These are phyloP conservation scores for Lactarius pseudohatsudake DNA, from an alignment of 768 basidiomycete species.

Conservation along the genomic window DNA sequence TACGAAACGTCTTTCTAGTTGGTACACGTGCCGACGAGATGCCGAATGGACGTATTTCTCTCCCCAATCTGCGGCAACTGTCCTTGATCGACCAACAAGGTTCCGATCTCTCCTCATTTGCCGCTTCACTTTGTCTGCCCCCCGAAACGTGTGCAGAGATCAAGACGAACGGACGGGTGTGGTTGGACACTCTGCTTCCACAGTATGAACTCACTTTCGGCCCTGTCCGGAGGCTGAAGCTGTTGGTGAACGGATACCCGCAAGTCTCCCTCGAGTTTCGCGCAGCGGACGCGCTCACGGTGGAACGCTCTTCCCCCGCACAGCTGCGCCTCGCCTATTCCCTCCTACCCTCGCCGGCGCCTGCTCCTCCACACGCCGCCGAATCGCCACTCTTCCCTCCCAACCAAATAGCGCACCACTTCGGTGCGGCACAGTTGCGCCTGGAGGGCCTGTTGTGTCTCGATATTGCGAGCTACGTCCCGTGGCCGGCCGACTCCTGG, in stretches of 20 bases:
- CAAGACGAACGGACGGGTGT: not conserved
- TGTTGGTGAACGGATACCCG: conserved; percentile 7
- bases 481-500: not conserved
- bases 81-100: conserved; percentile 7
- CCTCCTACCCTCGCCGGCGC: not conserved
- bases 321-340: conserved; percentile 12
- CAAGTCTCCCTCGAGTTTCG: conserved; percentile 11
- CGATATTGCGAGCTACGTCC: conserved; percentile 7
- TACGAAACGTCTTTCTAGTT: conserved; percentile 10
- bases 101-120: conserved; percentile 2
- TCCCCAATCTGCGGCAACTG: conserved; percentile 7
- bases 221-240: conserved; percentile 16
- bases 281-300: conserved; percentile 4
- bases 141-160: conserved; percentile 8
- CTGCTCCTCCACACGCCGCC: not conserved
- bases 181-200: not conserved
- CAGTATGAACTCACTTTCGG: conserved; percentile 10
- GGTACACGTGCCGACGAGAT: not conserved
- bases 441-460: conserved; percentile 9
- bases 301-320: conserved; percentile 4
- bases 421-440: not conserved
- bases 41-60: not conserved
- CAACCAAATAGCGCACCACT: conserved; percentile 5
- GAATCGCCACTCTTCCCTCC: not conserved
- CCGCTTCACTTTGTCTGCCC: conserved; percentile 2